Evolutionary conservation across 257 asterid species (phyloP).

Genomic region (Solanum gracilifrons): DNA sequence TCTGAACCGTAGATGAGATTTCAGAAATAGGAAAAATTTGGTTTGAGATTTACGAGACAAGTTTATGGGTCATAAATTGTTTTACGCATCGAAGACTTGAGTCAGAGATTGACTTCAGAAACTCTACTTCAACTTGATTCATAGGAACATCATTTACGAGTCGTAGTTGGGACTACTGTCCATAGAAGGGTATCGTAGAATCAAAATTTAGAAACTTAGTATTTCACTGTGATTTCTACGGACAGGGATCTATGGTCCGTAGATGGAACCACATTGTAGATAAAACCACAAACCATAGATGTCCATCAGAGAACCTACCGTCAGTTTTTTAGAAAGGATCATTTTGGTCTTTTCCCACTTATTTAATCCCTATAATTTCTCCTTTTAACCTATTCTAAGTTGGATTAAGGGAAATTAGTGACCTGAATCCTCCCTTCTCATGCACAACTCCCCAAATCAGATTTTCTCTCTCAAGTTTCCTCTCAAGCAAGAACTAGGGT

Average conservation of each 20-base stretch:
- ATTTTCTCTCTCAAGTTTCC: too few relatives aligned
- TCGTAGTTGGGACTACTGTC: not conserved
- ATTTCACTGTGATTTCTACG: too few relatives aligned
- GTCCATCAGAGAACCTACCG: not conserved
- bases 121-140: not conserved
- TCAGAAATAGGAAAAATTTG: not conserved
- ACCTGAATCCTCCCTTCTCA: not conserved
- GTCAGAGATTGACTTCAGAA: not conserved
- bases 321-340: too few relatives aligned
- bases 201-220: not conserved
- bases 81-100: too few relatives aligned
- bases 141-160: not conserved
- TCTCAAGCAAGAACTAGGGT: not conserved
- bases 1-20: too few relatives aligned
- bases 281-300: not conserved
- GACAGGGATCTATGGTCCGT: not conserved
- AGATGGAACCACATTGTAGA: not conserved
- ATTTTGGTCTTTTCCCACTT: not conserved
- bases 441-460: not conserved
- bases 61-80: not conserved
- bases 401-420: not conserved
- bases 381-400: not conserved
- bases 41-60: not conserved
- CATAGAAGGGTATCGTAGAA: not conserved
- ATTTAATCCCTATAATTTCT: not conserved